Percentiles rank a stretch among this genome's conserved stretches.
phyloP scores from a whole-genome alignment of 139 green algal genomes.

The Pseudopediastrum boryanum region DNA sequence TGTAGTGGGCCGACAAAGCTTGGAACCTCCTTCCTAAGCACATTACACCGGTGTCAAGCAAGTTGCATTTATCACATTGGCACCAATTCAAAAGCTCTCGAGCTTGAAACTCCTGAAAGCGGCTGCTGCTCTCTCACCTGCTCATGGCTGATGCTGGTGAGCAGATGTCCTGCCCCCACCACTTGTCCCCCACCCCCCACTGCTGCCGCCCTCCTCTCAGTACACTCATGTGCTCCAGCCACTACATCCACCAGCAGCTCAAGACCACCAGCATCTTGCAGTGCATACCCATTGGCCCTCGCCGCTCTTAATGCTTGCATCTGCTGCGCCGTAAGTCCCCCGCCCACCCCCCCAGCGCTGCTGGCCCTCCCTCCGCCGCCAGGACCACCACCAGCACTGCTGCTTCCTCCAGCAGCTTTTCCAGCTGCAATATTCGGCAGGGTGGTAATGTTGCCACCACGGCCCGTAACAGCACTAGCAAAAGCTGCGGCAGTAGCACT shows the following conservation, averaged over 20 bases:
- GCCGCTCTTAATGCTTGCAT: conserved; percentile 30
- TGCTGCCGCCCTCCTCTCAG: conserved; percentile 44
- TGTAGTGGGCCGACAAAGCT: no score
- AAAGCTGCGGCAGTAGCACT: no score
- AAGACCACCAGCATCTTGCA: conserved; percentile 75
- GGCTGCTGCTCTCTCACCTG: no score
- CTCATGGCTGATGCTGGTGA: conserved; percentile 43
- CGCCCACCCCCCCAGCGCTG: background rate
- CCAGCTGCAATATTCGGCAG: background rate
- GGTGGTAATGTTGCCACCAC: background rate
- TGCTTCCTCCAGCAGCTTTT: background rate
- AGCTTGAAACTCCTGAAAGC: no score
- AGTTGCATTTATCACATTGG: no score
- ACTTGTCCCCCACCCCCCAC: conserved; percentile 26
- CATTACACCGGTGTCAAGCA: no score
- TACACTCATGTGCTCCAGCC: conserved; percentile 75
- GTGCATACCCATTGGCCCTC: conserved; percentile 63
- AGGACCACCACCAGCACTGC: background rate
- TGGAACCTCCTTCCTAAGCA: no score
- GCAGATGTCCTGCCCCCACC: conserved; percentile 16
- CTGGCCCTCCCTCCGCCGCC: background rate
- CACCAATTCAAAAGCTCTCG: no score
- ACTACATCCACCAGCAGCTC: conserved; percentile 85
- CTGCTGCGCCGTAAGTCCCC: no score
- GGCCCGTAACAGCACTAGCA: no score